Conservation (phyloP, 352 stramenopile genomes). For the Globisporangium radiosum region DNA sequence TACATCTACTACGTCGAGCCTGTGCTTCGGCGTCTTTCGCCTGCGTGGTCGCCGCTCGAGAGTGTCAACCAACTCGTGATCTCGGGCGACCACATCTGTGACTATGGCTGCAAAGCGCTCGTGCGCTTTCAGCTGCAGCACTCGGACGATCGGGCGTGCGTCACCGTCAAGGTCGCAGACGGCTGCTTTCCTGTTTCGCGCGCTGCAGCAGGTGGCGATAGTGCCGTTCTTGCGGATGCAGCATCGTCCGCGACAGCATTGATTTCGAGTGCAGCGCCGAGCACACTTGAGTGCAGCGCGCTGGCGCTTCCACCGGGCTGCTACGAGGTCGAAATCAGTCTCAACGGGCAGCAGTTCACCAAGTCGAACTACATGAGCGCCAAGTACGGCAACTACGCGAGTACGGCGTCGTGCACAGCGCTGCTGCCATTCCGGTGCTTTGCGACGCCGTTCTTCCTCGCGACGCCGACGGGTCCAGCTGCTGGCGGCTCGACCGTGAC, state of each 20-base stretch:
- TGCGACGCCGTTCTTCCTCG: constrained; percentile 48
- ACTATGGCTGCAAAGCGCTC: constrained; percentile 41
- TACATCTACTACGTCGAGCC: constrained; percentile 58
- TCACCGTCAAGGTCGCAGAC: constrained; percentile 16
- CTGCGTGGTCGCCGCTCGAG: constrained; percentile 41
- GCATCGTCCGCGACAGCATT: background rate
- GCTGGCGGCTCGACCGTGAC: constrained; percentile 54
- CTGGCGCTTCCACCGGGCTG: constrained; percentile 31
- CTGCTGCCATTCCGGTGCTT: constrained; percentile 60
- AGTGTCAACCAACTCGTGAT: constrained; percentile 24
- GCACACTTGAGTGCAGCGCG: constrained; percentile 21
- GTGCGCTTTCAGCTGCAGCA: constrained; percentile 43
- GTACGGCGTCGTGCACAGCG: constrained; percentile 36
- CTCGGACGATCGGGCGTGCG: constrained; percentile 10
- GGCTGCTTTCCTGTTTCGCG: constrained; percentile 21
- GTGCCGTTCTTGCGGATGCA: background rate
- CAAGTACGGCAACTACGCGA: constrained; percentile 56
- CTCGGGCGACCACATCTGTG: constrained; percentile 36
- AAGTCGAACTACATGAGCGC: constrained; percentile 49
- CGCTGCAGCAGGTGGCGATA: background rate
- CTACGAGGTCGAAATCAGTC: constrained; percentile 60
- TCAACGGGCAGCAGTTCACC: constrained; percentile 66
- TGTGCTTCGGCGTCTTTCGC: constrained; percentile 41
- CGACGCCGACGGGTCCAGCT: constrained; percentile 51
- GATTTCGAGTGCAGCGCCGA: constrained; percentile 1